Percentiles rank a stretch among this genome's conserved stretches.
Conservation (phyloP, 176 grass and related monocot species). For the Musa itinerans region DNA sequence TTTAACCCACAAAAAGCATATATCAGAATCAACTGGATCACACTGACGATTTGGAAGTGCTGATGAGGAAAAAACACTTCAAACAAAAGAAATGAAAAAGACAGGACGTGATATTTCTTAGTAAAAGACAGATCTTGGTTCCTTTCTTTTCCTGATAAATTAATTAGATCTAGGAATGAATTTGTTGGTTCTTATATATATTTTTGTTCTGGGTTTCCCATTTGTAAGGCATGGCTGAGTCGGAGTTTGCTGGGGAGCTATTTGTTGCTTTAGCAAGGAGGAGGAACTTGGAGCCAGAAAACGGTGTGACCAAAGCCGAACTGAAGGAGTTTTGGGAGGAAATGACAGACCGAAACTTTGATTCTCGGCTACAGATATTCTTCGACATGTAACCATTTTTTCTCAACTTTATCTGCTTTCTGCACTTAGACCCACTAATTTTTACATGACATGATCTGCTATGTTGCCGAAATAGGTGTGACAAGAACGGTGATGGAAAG, state of each 20-base stretch:
- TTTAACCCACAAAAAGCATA: too few species aligned
- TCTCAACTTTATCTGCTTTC: background rate
- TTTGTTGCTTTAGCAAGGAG: conserved; percentile 69
- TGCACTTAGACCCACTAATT: background rate
- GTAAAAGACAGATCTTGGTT: background rate
- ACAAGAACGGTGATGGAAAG: conserved; percentile 98
- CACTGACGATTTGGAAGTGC: too few species aligned
- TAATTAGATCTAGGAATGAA: background rate
- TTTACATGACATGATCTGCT: background rate
- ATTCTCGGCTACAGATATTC: conserved; percentile 89
- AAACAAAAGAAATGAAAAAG: background rate
- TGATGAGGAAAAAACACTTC: background rate
- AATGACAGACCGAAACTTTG: conserved; percentile 98
- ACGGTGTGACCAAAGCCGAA: conserved; percentile 65
- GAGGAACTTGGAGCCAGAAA: conserved; percentile 38
- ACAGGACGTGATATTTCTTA: background rate
- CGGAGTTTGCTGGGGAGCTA: conserved; percentile 87
- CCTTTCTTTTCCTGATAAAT: background rate
- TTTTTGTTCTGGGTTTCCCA: background rate
- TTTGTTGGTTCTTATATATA: background rate
- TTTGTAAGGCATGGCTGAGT: conserved; percentile 79
- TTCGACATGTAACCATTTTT: conserved; percentile 77
- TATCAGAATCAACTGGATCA: too few species aligned
- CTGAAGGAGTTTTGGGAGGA: conserved; percentile 96
- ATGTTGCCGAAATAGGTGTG: conserved; percentile 51